A percentile compares a stretch with the other conserved stretches of the same genome.
Evolutionary conservation across 2,329 filamentous ascomycete species (phyloP).

Genomic region (Pezicula radicicola): DNA sequence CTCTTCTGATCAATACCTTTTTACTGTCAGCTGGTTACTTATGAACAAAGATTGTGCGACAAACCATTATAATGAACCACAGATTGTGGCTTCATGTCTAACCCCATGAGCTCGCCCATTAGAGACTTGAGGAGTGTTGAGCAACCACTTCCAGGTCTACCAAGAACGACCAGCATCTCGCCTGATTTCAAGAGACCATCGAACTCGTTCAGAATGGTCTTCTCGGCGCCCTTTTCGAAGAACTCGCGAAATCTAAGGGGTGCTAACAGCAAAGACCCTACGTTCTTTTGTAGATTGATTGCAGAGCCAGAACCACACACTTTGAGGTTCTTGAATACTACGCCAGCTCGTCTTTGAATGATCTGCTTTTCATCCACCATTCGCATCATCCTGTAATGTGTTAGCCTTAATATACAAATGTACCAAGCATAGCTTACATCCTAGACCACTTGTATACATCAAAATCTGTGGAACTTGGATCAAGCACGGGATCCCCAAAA

Average conservation of each 20-base stretch:
- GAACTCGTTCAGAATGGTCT: slow-evolving; percentile 60
- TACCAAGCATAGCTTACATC: slow-evolving; percentile 14
- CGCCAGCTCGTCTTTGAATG: slow-evolving; percentile 49
- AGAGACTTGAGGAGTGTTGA: slow-evolving; percentile 62
- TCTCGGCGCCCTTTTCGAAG: slow-evolving; percentile 48
- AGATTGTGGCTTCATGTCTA: slow-evolving; percentile 49
- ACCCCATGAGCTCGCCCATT: slow-evolving; percentile 54
- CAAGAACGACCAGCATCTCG: slow-evolving; percentile 67
- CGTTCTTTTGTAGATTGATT: slow-evolving; percentile 66
- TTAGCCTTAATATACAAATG: background rate
- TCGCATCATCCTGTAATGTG: slow-evolving; percentile 29
- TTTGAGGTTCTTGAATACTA: slow-evolving; percentile 62
- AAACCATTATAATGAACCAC: slow-evolving; percentile 60
- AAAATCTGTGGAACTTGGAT: slow-evolving; percentile 41
- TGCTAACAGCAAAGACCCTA: slow-evolving; percentile 54
- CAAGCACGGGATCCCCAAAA: slow-evolving; percentile 44
- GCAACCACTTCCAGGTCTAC: slow-evolving; percentile 63
- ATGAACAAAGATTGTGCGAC: slow-evolving; percentile 52
- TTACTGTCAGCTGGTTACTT: slow-evolving; percentile 45
- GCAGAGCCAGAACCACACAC: slow-evolving; percentile 66
- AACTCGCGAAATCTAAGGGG: slow-evolving; percentile 56
- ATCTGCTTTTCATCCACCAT: slow-evolving; percentile 54
- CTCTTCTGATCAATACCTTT: slow-evolving; percentile 43
- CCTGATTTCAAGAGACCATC: slow-evolving; percentile 61
- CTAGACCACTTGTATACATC: slow-evolving; percentile 20